A percentile compares a stretch with the other conserved stretches of the same genome.
Evolutionary conservation across 306 rosid species (phyloP).

Genomic region (Parietaria judaica): DNA sequence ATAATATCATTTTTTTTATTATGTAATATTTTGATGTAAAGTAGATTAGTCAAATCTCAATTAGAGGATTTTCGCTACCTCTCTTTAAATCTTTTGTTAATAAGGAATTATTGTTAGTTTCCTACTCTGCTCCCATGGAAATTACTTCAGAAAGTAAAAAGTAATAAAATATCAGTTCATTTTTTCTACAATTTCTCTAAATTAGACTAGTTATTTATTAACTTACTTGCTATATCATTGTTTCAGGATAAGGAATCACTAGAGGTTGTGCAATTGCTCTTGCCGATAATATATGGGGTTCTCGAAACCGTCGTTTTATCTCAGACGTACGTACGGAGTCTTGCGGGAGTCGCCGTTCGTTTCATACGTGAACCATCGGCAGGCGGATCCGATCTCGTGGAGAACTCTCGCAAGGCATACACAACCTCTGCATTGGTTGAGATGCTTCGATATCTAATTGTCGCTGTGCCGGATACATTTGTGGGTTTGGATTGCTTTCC

Average conservation of each 20-base stretch:
- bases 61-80: too few relatives aligned
- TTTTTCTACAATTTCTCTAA: background rate
- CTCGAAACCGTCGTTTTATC: slow-evolving; percentile 74
- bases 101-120: too few relatives aligned
- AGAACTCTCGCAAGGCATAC: slow-evolving; percentile 81
- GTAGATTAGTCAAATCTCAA: too few relatives aligned
- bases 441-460: slow-evolving; percentile 80
- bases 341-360: slow-evolving; percentile 66
- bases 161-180: too few relatives aligned
- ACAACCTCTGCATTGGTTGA: slow-evolving; percentile 68
- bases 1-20: too few relatives aligned
- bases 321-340: slow-evolving; percentile 78
- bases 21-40: too few relatives aligned
- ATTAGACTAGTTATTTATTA: background rate
- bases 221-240: slow-evolving; percentile 5
- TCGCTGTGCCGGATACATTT: slow-evolving; percentile 82
- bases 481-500: slow-evolving; percentile 96
- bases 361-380: slow-evolving; percentile 75
- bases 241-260: slow-evolving; percentile 72
- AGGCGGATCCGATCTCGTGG: slow-evolving; percentile 95
- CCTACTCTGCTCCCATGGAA: too few relatives aligned
- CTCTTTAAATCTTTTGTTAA: too few relatives aligned
- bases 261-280: slow-evolving; percentile 73
- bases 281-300: slow-evolving; percentile 85
- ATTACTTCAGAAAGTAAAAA: too few relatives aligned